Evolutionary conservation across 2,329 filamentous ascomycete genomes (phyloP), one percentile per base, ranked within the genome.

Genomic region (Chlorencoelia australis): DNA sequence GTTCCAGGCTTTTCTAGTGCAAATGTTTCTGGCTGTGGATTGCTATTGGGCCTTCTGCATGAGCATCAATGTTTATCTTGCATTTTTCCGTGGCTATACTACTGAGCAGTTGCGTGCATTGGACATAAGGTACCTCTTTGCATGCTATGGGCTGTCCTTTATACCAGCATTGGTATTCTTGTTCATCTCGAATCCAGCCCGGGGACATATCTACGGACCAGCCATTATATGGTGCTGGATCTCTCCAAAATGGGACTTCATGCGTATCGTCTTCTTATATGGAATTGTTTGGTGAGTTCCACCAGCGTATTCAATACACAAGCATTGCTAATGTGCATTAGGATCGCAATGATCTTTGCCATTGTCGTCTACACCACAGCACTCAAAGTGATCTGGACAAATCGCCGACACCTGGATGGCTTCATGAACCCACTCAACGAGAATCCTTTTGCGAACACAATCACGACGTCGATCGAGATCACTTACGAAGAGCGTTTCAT

Each of bases 221-320:
- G 43, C 44, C 9, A 58, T 64, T n/a, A 57, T 89, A 17, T 89
- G 82, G 83, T 89, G 83, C 55, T 89, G 82, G 82, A 67, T 88
- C 13, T 63, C 68, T 4, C 53, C 63, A 4, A 59, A 71, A 5
- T 85, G 78, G 70, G 78, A 83, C 37, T 70, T 76, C 41, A 73
- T 83, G 58, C 78, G 83, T 15, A 75, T 88, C 40, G 72, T 73
- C 3, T 71, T 75, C 21, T 86, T 87, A 53, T 89, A 88, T 49
- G 77, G 65, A 0, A 77, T 77, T 4, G 67, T 80, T 34, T 82
- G 77, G 78, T 39, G n/a, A 39, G 40, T 27, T 33, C 7, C 18
- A 9, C 25, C 17, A n/a, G 28, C 30, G 22, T 4, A 61, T 21
- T 64, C 4, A 7, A 22, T 22, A n/a, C 36, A 17, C 25, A 18